Conservation (phyloP, 2,329 filamentous ascomycete genomes). For the Arthrocladium fulminans region DNA sequence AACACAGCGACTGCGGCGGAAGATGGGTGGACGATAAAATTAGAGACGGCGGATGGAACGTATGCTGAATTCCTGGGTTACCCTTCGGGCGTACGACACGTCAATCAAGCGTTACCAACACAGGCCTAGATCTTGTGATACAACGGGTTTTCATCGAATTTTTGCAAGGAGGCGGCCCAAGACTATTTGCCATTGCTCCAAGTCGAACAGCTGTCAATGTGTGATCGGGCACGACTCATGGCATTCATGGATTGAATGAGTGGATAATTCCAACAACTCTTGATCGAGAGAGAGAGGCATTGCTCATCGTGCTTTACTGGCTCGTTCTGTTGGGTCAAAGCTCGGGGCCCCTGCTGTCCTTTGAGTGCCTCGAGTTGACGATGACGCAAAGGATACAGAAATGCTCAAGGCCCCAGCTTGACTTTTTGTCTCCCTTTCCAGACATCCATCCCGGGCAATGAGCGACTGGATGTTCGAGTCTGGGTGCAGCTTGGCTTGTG, state of each 20-base stretch:
- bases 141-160: not conserved
- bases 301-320: slow-evolving; percentile 9
- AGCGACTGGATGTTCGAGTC: too few species aligned
- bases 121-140: too few species aligned
- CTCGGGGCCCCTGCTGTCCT: not conserved
- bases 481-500: too few species aligned
- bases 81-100: too few species aligned
- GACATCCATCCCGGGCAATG: too few species aligned
- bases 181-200: slow-evolving; percentile 1
- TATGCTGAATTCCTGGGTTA: not conserved
- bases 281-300: slow-evolving; percentile 1
- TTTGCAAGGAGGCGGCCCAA: not conserved
- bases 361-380: not conserved
- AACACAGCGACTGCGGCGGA: not conserved
- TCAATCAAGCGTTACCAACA: too few species aligned
- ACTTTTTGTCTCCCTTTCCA: too few species aligned
- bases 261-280: not conserved
- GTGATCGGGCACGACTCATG: not conserved
- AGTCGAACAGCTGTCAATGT: slow-evolving; percentile 2
- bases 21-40: not conserved
- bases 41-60: not conserved
- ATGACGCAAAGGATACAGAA: not conserved
- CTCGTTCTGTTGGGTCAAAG: slow-evolving; percentile 1
- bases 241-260: slow-evolving; percentile 4
- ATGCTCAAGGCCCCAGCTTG: not conserved